Base-by-base conservation (phyloP, 1,284 basidiomycete genomes). In the Trichosporon coremiiforme region DNA sequence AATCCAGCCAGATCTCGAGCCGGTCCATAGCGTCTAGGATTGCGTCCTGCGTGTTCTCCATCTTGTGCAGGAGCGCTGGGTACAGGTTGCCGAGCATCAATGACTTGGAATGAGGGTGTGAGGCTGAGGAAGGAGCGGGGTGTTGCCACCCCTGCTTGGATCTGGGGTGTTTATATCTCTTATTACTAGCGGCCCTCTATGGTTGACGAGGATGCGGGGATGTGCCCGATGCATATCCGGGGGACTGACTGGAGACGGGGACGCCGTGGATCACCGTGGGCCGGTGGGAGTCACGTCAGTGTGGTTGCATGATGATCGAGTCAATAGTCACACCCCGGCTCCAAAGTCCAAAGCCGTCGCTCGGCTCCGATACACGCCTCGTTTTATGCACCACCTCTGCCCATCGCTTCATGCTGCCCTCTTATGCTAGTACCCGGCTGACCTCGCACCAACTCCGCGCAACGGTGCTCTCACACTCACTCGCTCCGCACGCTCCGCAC, bases 1-100 rank as follows among this genome's bases (percentile, higher is more conserved):
- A 60, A n/a, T 60, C 57, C 1, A 60, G 57, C 57, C 57, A 60
- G 13, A 60, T 60, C 57, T 60, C 57, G 15, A 60, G 31, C 31
- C 57, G 10, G 31, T 60, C 57, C 57, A 60, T 60, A 0, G 57
- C 57, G 15, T 60, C 57, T 17, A 60, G 57, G 57, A 60, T 60
- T 8, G 31, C 31, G 57, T 60, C 57, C 31, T 60, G 57, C 29
- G 57, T 60, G 5, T 12, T 60, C 7, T 60, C 57, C 15, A 60
- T 7, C 1, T 15, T 12, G 17, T 60, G 22, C 31, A 60, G 57
- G 29, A 60, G 57, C 4, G 57, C 57, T 2, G 57, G 57, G 31
- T 60, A 60, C 6, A 60, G 57, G 57, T 60, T 60, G 8, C 22
- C 13, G 12, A 57, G 55, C 55, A 31, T 47, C n/a, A n/a, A n/a